A percentile compares a stretch with the other conserved stretches of the same genome.
Conservation (phyloP, 2,329 filamentous ascomycete species). For the Grosmannia huntii region DNA sequence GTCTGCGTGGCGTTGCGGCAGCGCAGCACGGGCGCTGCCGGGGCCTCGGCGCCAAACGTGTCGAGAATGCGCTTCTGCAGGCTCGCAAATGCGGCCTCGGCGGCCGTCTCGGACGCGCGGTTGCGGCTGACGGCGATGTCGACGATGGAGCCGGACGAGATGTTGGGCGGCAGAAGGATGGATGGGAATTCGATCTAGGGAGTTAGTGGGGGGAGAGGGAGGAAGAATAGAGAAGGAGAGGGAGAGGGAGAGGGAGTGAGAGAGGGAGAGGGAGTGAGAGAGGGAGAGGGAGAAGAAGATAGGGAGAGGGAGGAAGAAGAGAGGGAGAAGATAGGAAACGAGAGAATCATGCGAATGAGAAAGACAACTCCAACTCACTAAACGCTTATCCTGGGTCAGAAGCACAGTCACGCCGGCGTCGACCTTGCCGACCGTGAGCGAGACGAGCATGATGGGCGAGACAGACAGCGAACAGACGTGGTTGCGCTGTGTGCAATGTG, state of each 20-base stretch:
- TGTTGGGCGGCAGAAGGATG: slow-evolving; percentile 88
- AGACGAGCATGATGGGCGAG: slow-evolving; percentile 64
- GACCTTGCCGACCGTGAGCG: slow-evolving; percentile 96
- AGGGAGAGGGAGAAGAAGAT: too few relatives aligned
- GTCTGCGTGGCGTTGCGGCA: slow-evolving; percentile 97
- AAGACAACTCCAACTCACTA: slow-evolving; percentile 44
- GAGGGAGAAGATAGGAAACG: neutral
- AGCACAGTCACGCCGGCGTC: slow-evolving; percentile 97
- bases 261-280: neutral
- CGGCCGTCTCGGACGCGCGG: slow-evolving; percentile 58
- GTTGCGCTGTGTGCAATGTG: neutral
- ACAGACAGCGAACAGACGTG: too few relatives aligned
- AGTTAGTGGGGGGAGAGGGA: neutral
- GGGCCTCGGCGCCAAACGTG: slow-evolving; percentile 72
- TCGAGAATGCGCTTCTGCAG: slow-evolving; percentile 84
- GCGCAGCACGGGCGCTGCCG: slow-evolving; percentile 64
- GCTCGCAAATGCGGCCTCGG: slow-evolving; percentile 62
- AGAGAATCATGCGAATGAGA: neutral
- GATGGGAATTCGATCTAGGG: slow-evolving; percentile 93
- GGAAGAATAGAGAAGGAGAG: slow-evolving; percentile 6
- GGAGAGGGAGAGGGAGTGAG: neutral
- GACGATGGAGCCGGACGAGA: slow-evolving; percentile 91
- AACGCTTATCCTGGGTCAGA: slow-evolving; percentile 88
- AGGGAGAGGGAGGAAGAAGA: neutral
- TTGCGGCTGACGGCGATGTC: slow-evolving; percentile 95